These are phyloP conservation scores for Millerozyma miso DNA, from an alignment of 805 yeast genomes.

Conservation along the genomic window DNA sequence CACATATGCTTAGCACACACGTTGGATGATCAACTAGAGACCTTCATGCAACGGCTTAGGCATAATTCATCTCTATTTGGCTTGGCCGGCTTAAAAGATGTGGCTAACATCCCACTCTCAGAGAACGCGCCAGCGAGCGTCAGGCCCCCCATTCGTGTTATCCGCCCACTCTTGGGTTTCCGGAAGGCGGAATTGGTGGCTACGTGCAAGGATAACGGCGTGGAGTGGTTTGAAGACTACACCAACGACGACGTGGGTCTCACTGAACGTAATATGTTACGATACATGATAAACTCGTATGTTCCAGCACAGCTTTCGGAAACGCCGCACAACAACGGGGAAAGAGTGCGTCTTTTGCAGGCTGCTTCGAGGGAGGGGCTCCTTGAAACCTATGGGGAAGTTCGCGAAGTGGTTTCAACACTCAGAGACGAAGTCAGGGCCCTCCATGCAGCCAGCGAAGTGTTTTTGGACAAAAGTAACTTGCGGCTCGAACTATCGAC, in stretches of 20 bases:
- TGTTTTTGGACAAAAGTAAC: not conserved
- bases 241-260: conserved; percentile 53
- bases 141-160: conserved; percentile 18
- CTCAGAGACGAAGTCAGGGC: not conserved
- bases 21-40: conserved; percentile 68
- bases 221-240: conserved; percentile 68
- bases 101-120: conserved; percentile 23
- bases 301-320: conserved; percentile 12
- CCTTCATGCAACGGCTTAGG: conserved; percentile 53
- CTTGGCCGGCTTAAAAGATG: conserved; percentile 47
- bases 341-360: not conserved
- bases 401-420: conserved; percentile 1
- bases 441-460: not conserved
- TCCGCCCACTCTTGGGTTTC: conserved; percentile 51
- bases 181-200: conserved; percentile 42
- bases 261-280: conserved; percentile 55
- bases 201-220: conserved; percentile 36
- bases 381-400: conserved; percentile 1
- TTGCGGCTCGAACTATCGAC: not conserved
- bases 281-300: conserved; percentile 29
- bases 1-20: conserved; percentile 64
- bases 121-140: conserved; percentile 13
- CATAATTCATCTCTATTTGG: conserved; percentile 47
- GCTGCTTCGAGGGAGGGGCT: conserved; percentile 2
- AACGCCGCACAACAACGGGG: not conserved